Conservation (phyloP, 2,329 filamentous ascomycete genomes). For the Neocucurbitaria cava region DNA sequence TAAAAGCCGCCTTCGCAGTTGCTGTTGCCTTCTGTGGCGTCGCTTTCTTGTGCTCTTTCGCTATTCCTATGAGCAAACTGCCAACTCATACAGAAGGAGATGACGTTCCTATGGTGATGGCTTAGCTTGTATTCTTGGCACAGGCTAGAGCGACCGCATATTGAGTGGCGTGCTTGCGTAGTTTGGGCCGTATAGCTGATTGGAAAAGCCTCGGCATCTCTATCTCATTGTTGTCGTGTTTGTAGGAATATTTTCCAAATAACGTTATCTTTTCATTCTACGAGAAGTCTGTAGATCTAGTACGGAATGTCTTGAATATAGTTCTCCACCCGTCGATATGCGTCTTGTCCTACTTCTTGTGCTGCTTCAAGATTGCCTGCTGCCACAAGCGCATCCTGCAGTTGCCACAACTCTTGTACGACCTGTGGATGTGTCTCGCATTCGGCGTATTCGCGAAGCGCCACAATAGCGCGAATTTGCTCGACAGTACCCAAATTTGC, state of each 20-base stretch:
- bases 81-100: background rate
- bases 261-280: too few relatives aligned
- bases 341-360: background rate
- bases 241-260: too few relatives aligned
- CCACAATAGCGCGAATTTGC: background rate
- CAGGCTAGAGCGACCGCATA: background rate
- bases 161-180: background rate
- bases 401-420: background rate
- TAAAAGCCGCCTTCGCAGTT: conserved; percentile 15
- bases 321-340: background rate
- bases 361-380: background rate
- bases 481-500: background rate
- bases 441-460: background rate
- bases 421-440: background rate
- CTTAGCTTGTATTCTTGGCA: background rate
- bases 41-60: background rate
- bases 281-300: too few relatives aligned
- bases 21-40: conserved; percentile 2
- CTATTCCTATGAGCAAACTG: background rate
- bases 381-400: background rate
- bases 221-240: too few relatives aligned
- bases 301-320: background rate
- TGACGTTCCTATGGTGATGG: background rate
- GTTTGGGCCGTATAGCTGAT: too few relatives aligned
- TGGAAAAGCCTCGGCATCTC: too few relatives aligned